Evolutionary conservation across 306 rosid genomes (phyloP).

Genomic region (Rubus parviflorus): DNA sequence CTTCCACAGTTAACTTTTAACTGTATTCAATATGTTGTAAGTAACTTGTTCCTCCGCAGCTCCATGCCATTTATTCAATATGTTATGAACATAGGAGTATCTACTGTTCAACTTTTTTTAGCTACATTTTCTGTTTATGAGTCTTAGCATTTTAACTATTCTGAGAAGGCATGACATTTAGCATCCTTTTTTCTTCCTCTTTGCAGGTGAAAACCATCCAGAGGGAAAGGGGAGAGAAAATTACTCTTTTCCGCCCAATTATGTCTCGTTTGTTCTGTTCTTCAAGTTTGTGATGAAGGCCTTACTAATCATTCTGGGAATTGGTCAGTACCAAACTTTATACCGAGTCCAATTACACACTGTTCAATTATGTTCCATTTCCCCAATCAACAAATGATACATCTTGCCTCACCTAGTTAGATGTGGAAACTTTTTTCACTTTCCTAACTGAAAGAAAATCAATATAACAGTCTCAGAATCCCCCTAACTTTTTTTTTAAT

Average conservation of each 20-base stretch:
- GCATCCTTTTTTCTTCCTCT: not conserved
- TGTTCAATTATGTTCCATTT: not conserved
- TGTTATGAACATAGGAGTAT: not conserved
- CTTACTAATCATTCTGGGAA: constrained; percentile 29
- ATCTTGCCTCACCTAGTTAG: not conserved
- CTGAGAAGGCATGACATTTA: not conserved
- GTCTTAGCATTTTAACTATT: not conserved
- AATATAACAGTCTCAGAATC: no score
- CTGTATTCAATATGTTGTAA: not conserved
- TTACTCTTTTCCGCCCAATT: constrained; percentile 21
- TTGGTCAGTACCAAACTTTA: constrained; percentile 13
- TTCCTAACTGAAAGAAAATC: not conserved
- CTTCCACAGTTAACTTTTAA: not conserved
- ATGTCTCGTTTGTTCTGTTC: constrained; percentile 14
- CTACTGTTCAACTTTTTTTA: not conserved
- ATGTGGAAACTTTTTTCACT: not conserved
- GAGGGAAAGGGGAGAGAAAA: not conserved
- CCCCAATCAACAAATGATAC: not conserved
- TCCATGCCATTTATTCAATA: not conserved
- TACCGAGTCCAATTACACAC: not conserved
- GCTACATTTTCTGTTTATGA: not conserved
- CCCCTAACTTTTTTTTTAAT: not conserved
- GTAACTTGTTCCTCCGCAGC: not conserved
- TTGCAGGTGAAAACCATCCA: constrained; percentile 4
- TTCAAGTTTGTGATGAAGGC: constrained; percentile 23